These are phyloP conservation scores for Neurospora intermedia DNA, from an alignment of 495 filamentous ascomycete genomes.

Conservation along the genomic window DNA sequence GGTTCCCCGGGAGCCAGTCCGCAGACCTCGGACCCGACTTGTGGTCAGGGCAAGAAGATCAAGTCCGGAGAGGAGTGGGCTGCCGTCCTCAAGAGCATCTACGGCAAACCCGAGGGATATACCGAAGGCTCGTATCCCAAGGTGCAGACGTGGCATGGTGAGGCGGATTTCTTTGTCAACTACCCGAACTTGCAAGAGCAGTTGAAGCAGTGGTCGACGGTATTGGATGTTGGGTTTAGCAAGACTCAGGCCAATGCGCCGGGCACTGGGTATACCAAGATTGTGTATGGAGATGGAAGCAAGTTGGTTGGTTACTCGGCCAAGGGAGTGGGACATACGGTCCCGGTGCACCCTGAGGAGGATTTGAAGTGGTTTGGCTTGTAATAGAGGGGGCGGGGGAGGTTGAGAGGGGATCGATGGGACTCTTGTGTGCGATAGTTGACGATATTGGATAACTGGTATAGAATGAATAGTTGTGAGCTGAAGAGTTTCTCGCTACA, in stretches of 20 bases:
- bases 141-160: slow-evolving; percentile 32
- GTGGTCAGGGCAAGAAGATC: slow-evolving; percentile 23
- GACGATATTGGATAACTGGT: too few species aligned
- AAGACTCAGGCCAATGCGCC: slow-evolving; percentile 26
- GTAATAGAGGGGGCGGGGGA: neutral
- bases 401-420: neutral
- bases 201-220: slow-evolving; percentile 31
- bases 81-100: slow-evolving; percentile 16
- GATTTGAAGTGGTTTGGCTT: slow-evolving; percentile 37
- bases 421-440: too few species aligned
- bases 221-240: slow-evolving; percentile 21
- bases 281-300: slow-evolving; percentile 32
- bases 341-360: slow-evolving; percentile 25
- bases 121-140: slow-evolving; percentile 22
- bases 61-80: slow-evolving; percentile 28
- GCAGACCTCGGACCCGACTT: slow-evolving; percentile 29
- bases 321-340: slow-evolving; percentile 37
- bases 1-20: slow-evolving; percentile 25
- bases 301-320: slow-evolving; percentile 33
- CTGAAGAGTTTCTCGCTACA: neutral
- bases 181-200: slow-evolving; percentile 34
- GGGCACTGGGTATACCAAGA: slow-evolving; percentile 28
- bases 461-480: too few species aligned
- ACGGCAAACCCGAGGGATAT: slow-evolving; percentile 15
- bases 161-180: slow-evolving; percentile 22